Conservation (phyloP, 2,329 filamentous ascomycete genomes). For the Nigrospora sphaerica region DNA sequence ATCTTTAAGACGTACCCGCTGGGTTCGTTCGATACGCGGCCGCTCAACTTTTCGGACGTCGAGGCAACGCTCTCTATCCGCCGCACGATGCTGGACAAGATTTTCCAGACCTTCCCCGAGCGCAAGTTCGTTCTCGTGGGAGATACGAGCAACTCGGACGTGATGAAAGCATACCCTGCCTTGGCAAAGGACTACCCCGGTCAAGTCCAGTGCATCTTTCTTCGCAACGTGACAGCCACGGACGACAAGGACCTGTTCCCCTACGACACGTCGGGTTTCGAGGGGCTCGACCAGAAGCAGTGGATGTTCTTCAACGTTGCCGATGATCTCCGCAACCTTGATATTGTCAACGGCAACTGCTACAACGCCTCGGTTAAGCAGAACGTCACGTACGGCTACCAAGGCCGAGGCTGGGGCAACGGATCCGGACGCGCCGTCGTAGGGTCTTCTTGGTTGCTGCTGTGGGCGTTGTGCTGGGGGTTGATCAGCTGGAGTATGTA, state of each 20-base stretch:
- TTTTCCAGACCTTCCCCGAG: constrained; percentile 68
- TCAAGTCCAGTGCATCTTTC: constrained; percentile 70
- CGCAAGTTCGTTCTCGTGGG: constrained; percentile 71
- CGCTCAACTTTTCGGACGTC: constrained; percentile 73
- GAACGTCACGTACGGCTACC: constrained; percentile 64
- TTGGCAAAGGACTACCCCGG: constrained; percentile 59
- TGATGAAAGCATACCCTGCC: constrained; percentile 59
- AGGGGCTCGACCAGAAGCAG: constrained; percentile 54
- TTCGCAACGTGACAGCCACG: constrained; percentile 67
- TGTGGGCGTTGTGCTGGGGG: not conserved
- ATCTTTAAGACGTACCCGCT: constrained; percentile 73
- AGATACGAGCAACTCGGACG: constrained; percentile 69
- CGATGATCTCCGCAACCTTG: constrained; percentile 59
- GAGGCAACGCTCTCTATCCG: constrained; percentile 66
- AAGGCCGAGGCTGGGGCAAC: constrained; percentile 43
- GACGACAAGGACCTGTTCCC: constrained; percentile 63
- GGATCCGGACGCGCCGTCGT: constrained; percentile 13
- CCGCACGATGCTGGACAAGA: constrained; percentile 59
- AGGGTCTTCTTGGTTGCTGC: constrained; percentile 5
- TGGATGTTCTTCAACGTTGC: constrained; percentile 78
- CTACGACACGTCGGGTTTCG: constrained; percentile 67
- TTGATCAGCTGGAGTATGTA: too few relatives aligned
- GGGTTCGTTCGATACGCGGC: constrained; percentile 70
- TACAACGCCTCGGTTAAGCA: constrained; percentile 57
- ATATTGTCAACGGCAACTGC: constrained; percentile 63